Evolutionary conservation across 164 flowering plant species (phyloP), one percentile per base, ranked within the genome.

Genomic region (Tinospora cordifolia): DNA sequence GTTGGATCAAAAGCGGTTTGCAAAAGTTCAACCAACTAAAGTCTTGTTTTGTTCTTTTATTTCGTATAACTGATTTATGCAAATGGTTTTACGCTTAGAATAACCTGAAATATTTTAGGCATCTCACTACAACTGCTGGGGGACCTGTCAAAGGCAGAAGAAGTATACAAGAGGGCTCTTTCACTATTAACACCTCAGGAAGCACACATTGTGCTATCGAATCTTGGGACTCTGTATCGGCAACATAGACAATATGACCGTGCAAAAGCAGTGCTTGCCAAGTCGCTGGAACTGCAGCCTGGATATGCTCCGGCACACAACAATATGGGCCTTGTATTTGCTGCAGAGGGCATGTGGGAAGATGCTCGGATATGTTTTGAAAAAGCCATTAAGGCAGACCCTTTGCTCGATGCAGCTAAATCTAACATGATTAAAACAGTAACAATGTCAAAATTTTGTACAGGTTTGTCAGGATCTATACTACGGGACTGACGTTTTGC

Each of bases 291-390:
- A 74, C 85, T 89, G 67, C 81, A 72, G 46, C 97, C 97, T 40
- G 98, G 93, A 22, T 92, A 94, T 81, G 93, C 97, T 62, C 97
- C 98, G 60, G 96, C 98, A n/a, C 86, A 81, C 72, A 94, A 94
- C 82, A 94, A 90, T 78, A 83, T 94, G 2, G 98, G 98, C 27
- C 97, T 94, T 30, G 98, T 92, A 8, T 90, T 84, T 84, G 88
- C 87, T 30, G 92, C 97, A 14, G 93, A 94, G 81, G 88, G 92
- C 68, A 79, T 39, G 38, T 89, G 84, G 88, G 93, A 88, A 68
- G 93, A 88, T 76, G 97, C 98, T 24, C 86, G 83, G 73, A 80
- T 64, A 75, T 94, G 93, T 77, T 94, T 94, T 47, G 75, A 80
- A 57, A 87, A 87, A 76, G 97, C 97, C 25, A 78, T 89, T 24